Evolutionary conservation across 2,329 filamentous ascomycete species (phyloP).

Genomic region (Fusarium secorum): DNA sequence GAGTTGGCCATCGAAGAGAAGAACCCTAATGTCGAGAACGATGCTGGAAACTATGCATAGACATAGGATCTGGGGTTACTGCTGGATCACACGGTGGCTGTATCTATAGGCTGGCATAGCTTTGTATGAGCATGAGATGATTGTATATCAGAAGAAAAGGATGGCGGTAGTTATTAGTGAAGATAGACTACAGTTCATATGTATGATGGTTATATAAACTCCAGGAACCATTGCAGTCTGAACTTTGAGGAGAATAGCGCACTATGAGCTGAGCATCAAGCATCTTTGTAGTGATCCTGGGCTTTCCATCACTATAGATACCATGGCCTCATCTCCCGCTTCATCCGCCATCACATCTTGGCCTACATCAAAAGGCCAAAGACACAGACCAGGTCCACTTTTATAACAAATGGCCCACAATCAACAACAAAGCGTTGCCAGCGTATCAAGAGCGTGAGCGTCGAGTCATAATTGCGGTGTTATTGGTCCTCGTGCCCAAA

Average conservation of each 20-base stretch:
- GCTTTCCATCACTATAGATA: conserved; percentile 11
- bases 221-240: not conserved
- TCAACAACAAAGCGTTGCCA: conserved; percentile 22
- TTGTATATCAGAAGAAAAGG: conserved; percentile 6
- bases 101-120: conserved; percentile 9
- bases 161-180: not conserved
- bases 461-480: conserved; percentile 20
- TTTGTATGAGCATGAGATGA: conserved; percentile 9
- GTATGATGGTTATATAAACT: not conserved
- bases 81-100: not conserved
- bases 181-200: conserved; percentile 2
- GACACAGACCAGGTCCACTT: conserved; percentile 9
- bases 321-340: conserved; percentile 7
- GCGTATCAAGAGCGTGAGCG: conserved; percentile 23
- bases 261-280: not conserved
- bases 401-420: conserved; percentile 4
- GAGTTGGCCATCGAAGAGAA: conserved; percentile 41
- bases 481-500: conserved; percentile 11
- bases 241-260: not conserved
- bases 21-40: conserved; percentile 22
- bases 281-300: not conserved
- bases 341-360: conserved; percentile 5
- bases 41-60: conserved; percentile 30
- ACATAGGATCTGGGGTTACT: conserved; percentile 3
- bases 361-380: not conserved